These are phyloP conservation scores for Aschersonia sp. DNA, from an alignment of 2,329 filamentous ascomycete genomes.

Conservation along the genomic window DNA sequence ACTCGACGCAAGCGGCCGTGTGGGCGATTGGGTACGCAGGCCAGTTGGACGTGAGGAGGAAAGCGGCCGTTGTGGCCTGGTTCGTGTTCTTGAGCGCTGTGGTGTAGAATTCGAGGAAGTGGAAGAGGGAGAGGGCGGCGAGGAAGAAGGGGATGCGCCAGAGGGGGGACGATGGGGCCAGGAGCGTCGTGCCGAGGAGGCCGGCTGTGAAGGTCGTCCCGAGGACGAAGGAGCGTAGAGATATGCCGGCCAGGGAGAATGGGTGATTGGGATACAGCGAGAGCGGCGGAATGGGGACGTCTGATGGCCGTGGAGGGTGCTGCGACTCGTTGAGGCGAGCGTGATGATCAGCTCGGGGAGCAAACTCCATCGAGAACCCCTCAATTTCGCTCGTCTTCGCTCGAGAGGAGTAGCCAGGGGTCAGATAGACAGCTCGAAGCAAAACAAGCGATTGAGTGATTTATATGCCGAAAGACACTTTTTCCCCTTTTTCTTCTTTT, in stretches of 20 bases:
- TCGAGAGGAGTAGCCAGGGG: too few species aligned
- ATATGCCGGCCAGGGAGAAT: constrained; percentile 46
- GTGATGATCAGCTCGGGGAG: neutral
- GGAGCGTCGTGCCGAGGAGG: constrained; percentile 13
- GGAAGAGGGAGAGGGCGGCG: constrained; percentile 60
- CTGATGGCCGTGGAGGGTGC: neutral
- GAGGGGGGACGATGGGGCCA: constrained; percentile 28
- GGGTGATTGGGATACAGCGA: constrained; percentile 24
- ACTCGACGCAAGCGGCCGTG: constrained; percentile 58
- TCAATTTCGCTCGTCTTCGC: too few species aligned
- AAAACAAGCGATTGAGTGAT: too few species aligned
- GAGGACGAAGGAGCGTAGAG: constrained; percentile 40
- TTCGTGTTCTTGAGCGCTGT: constrained; percentile 75
- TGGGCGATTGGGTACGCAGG: constrained; percentile 75
- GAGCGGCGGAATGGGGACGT: neutral
- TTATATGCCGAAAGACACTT: too few species aligned
- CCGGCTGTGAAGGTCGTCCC: constrained; percentile 27
- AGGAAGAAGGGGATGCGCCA: constrained; percentile 57
- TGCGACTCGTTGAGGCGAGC: neutral
- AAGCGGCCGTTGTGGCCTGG: constrained; percentile 57
- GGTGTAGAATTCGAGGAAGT: constrained; percentile 93
- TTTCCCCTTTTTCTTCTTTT: too few species aligned
- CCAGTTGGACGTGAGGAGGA: constrained; percentile 77
- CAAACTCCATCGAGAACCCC: neutral
- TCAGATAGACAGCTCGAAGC: too few species aligned